Evolutionary conservation across 805 yeast species (phyloP).

Genomic region (Zygotorulaspora florentina): DNA sequence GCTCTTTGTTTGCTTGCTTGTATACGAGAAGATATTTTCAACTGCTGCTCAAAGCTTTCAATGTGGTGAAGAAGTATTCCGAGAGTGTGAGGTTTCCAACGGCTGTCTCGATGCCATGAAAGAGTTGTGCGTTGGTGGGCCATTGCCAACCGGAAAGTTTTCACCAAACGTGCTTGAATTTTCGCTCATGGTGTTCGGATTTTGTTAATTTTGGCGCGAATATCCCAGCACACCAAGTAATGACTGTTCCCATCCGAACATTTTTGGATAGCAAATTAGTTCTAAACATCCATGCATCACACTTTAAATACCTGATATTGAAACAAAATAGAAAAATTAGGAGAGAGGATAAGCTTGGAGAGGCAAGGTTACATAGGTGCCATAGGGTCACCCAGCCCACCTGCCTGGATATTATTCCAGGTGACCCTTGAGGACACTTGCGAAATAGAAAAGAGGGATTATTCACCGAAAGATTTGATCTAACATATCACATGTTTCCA

Average conservation of each 20-base stretch:
- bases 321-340: no score
- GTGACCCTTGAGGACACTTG: no score
- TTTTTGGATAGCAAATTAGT: neutral
- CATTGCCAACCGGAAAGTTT: constrained; percentile 6
- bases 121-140: constrained; percentile 1
- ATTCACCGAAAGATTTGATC: no score
- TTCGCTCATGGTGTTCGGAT: constrained; percentile 24
- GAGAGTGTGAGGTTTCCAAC: neutral
- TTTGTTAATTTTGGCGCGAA: constrained; percentile 15
- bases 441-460: no score
- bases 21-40: no score
- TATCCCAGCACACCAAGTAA: constrained; percentile 13
- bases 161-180: constrained; percentile 24
- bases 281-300: constrained; percentile 1
- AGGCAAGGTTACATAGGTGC: no score
- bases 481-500: no score
- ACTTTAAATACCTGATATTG: no score
- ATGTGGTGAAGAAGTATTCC: neutral
- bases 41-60: no score
- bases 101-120: neutral
- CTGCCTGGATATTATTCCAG: no score
- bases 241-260: constrained; percentile 17
- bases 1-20: constrained; percentile 2
- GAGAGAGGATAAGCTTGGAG: no score
- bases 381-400: no score